phyloP scores from a whole-genome alignment of 257 asterid genomes.

The Perilla frutescens region DNA sequence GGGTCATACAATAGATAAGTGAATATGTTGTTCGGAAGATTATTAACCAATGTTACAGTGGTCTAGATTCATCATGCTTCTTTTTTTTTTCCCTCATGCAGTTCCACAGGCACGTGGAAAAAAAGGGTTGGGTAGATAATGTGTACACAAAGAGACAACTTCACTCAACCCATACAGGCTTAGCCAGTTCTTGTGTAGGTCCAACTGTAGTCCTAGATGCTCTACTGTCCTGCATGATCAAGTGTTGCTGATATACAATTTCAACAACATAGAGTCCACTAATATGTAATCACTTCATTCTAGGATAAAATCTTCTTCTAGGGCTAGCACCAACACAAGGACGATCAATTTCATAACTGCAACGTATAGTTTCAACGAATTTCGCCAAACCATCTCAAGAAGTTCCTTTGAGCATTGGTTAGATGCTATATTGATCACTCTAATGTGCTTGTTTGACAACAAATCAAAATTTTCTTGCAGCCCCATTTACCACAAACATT shows the following conservation, averaged over 20 bases:
- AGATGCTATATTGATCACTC: neutral
- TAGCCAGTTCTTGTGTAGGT: neutral
- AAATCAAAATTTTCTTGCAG: neutral
- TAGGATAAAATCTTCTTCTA: neutral
- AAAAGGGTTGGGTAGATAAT: neutral
- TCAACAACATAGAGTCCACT: neutral
- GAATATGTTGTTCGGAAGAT: slow-evolving; percentile 7
- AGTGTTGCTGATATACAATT: neutral
- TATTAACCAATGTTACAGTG: neutral
- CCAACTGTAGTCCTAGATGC: neutral
- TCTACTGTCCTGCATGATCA: neutral
- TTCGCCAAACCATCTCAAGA: neutral
- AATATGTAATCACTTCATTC: neutral
- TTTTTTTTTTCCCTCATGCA: neutral
- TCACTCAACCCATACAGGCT: neutral
- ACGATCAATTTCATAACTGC: too few species aligned
- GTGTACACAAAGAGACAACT: neutral
- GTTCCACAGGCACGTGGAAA: neutral
- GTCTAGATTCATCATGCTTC: slow-evolving; percentile 16
- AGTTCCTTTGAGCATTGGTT: neutral
- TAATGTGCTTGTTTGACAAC: neutral
- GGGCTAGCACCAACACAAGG: neutral
- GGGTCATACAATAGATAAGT: neutral
- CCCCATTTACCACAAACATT: neutral
- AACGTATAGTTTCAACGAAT: neutral